Percentiles rank a stretch among this genome's conserved stretches.
phyloP scores from a whole-genome alignment of 2,329 filamentous ascomycete genomes.

The Claviceps spartinae region DNA sequence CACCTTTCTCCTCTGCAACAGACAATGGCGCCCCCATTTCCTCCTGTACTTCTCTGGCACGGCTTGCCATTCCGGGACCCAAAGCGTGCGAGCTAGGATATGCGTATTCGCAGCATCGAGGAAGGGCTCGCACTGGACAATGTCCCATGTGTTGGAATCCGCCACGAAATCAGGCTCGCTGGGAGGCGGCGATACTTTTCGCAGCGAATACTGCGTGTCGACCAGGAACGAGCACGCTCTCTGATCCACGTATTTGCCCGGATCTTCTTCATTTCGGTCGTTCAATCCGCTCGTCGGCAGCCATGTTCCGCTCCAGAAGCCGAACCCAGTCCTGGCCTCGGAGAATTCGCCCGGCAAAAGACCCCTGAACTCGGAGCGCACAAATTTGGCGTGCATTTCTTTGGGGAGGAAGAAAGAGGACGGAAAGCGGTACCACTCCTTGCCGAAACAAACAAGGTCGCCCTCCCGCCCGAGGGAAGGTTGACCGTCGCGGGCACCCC shows the following conservation, averaged over 20 bases:
- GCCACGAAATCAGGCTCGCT: constrained; percentile 71
- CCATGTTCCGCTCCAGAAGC: constrained; percentile 74
- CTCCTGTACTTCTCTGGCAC: constrained; percentile 58
- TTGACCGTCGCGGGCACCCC: constrained; percentile 32
- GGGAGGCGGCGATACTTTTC: constrained; percentile 36
- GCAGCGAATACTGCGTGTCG: constrained; percentile 65
- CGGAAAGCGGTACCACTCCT: constrained; percentile 97
- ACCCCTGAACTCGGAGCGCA: constrained; percentile 81
- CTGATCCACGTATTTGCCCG: constrained; percentile 72
- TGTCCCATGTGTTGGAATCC: constrained; percentile 64
- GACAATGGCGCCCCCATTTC: constrained; percentile 79
- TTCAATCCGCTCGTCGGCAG: constrained; percentile 76
- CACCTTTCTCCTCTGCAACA: constrained; percentile 42
- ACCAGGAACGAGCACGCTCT: constrained; percentile 69
- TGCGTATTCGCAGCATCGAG: constrained; percentile 66
- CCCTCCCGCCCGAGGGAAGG: constrained; percentile 39
- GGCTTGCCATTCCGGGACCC: constrained; percentile 60
- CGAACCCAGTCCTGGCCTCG: constrained; percentile 55
- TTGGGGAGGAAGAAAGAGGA: constrained; percentile 81
- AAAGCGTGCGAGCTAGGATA: constrained; percentile 61
- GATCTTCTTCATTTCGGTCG: constrained; percentile 76
- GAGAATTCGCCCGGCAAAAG: constrained; percentile 83
- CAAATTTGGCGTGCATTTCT: constrained; percentile 74
- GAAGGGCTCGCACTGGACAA: constrained; percentile 62
- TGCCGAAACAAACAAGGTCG: constrained; percentile 74